A percentile compares a stretch with the other conserved stretches of the same genome.
These are phyloP conservation scores for Crithidia brevicula DNA, from an alignment of 208 protist genomes.

Conservation along the genomic window DNA sequence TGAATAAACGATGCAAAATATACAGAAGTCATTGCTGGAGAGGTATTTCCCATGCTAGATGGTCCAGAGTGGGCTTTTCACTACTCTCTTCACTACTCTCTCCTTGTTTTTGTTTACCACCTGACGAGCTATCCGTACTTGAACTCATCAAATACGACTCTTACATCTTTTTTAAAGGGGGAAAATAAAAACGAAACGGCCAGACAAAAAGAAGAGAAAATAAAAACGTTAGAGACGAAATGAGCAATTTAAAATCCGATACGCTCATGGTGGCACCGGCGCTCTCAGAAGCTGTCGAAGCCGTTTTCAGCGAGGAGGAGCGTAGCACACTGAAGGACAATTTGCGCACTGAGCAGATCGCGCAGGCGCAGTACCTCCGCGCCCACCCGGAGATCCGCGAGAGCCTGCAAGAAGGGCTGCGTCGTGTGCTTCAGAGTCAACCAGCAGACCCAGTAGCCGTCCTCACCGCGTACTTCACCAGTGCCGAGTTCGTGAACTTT, in stretches of 20 bases:
- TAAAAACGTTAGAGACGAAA: too few relatives aligned
- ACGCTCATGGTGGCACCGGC: slow-evolving; percentile 41
- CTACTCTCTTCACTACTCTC: too few relatives aligned
- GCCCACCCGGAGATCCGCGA: slow-evolving; percentile 77
- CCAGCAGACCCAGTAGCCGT: slow-evolving; percentile 68
- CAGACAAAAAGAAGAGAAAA: too few relatives aligned
- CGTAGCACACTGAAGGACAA: slow-evolving; percentile 52
- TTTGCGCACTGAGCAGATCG: slow-evolving; percentile 68
- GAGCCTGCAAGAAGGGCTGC: slow-evolving; percentile 58
- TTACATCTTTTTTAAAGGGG: too few relatives aligned
- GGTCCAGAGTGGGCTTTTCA: too few relatives aligned
- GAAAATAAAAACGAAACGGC: too few relatives aligned
- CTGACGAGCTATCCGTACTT: too few relatives aligned
- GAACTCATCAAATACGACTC: too few relatives aligned
- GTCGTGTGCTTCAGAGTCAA: slow-evolving; percentile 51
- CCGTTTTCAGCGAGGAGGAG: slow-evolving; percentile 75
- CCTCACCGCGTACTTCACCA: slow-evolving; percentile 52
- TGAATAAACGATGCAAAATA: too few relatives aligned
- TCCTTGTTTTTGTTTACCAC: slow-evolving; percentile 23
- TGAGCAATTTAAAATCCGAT: slow-evolving; percentile 3
- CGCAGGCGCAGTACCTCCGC: slow-evolving; percentile 83
- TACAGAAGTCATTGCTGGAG: too few relatives aligned
- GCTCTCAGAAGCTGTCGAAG: slow-evolving; percentile 57
- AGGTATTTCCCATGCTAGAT: too few relatives aligned
- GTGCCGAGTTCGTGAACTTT: slow-evolving; percentile 31